Conservation (phyloP, 768 basidiomycete genomes). For the Russula olivacea region DNA sequence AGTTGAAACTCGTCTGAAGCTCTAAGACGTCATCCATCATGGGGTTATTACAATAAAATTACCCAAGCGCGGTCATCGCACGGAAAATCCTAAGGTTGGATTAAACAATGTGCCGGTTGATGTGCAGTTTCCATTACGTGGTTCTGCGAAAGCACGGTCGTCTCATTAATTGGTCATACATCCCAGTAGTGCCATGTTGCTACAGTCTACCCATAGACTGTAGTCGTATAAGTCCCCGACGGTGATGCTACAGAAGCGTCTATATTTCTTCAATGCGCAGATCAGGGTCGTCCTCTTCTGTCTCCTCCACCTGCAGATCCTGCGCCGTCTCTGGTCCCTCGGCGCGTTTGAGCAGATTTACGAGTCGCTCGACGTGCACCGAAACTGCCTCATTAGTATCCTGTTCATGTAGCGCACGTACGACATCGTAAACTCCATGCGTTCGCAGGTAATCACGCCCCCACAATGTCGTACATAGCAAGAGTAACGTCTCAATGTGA, state of each 20-base stretch:
- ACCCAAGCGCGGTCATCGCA: too few relatives aligned
- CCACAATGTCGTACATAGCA: slow-evolving; percentile 85
- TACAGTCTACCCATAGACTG: neutral
- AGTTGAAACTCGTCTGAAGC: neutral
- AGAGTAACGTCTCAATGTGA: slow-evolving; percentile 82
- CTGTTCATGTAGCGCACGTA: slow-evolving; percentile 68
- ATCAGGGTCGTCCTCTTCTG: slow-evolving; percentile 48
- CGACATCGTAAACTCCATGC: slow-evolving; percentile 82
- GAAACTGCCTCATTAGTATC: slow-evolving; percentile 81
- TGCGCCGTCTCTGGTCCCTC: slow-evolving; percentile 49
- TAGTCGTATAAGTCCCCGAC: neutral
- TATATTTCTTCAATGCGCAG: slow-evolving; percentile 70
- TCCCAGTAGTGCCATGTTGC: too few relatives aligned
- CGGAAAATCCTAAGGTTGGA: too few relatives aligned
- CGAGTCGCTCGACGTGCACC: slow-evolving; percentile 83
- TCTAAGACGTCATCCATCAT: neutral
- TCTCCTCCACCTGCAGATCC: slow-evolving; percentile 33
- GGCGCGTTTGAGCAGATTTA: slow-evolving; percentile 75
- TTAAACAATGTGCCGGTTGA: too few relatives aligned
- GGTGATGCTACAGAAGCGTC: neutral
- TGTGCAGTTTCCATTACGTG: too few relatives aligned
- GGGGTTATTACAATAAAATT: too few relatives aligned
- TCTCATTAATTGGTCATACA: too few relatives aligned
- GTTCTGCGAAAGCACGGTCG: too few relatives aligned
- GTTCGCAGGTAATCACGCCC: slow-evolving; percentile 76